phyloP scores from a whole-genome alignment of 306 rosid genomes.

The Macrotyloma uniflorum region DNA sequence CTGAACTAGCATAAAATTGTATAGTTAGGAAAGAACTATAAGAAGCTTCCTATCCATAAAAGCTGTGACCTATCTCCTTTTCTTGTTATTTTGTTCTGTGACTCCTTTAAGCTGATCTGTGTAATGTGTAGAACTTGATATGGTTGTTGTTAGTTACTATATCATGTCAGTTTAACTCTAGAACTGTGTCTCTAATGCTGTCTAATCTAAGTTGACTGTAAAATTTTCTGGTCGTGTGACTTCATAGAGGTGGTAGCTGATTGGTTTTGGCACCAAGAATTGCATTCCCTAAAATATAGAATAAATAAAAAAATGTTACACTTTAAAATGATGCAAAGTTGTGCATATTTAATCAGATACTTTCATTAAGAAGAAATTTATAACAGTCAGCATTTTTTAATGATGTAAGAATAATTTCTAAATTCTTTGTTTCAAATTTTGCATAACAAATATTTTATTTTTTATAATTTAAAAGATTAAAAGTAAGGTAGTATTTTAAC shows the following conservation, averaged over 20 bases:
- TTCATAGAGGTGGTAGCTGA: neutral
- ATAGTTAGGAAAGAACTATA: constrained; percentile 39
- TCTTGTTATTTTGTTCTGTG: constrained; percentile 25
- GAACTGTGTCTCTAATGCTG: neutral
- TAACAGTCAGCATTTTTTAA: neutral
- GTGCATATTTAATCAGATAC: neutral
- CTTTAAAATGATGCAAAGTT: neutral
- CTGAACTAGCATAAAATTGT: constrained; percentile 43
- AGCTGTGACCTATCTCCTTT: constrained; percentile 26
- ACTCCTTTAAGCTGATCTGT: constrained; percentile 14
- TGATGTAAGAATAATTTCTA: neutral
- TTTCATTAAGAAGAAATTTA: neutral
- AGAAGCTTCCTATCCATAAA: neutral
- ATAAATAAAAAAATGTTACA: neutral
- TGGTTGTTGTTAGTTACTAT: constrained; percentile 23
- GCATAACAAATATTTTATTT: neutral
- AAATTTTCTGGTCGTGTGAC: neutral
- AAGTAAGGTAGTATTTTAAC: neutral
- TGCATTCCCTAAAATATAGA: neutral
- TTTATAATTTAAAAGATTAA: neutral
- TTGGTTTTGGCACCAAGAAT: neutral
- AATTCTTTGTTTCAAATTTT: neutral
- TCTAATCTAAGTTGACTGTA: constrained; percentile 24
- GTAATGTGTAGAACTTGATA: constrained; percentile 31
- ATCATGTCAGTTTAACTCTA: constrained; percentile 26